phyloP scores from a whole-genome alignment of 2,329 filamentous ascomycete species.

The Monascus ruber region DNA sequence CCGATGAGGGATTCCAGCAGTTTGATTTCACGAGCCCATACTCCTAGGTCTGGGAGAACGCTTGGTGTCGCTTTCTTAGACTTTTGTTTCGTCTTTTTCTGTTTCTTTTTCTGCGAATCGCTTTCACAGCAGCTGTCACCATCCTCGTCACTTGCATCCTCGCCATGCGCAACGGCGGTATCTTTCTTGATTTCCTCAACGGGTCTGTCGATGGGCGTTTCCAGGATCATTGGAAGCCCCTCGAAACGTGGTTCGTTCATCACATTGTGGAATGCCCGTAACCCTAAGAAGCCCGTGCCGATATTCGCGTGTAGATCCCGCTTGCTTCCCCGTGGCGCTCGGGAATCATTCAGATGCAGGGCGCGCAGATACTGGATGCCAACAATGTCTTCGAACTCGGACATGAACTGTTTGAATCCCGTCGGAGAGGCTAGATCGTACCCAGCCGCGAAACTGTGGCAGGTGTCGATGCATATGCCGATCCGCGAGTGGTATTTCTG shows the following conservation, averaged over 20 bases:
- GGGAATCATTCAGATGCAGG: constrained; percentile 90
- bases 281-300: constrained; percentile 82
- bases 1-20: constrained; percentile 78
- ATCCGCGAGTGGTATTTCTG: constrained; percentile 68
- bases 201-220: constrained; percentile 79
- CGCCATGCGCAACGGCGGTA: constrained; percentile 3
- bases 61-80: constrained; percentile 21
- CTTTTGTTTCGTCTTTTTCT: constrained; percentile 12
- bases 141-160: constrained; percentile 7
- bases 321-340: constrained; percentile 70
- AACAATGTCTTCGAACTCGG: constrained; percentile 64
- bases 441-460: constrained; percentile 87
- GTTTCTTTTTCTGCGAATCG: constrained; percentile 13
- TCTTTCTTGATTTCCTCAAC: constrained; percentile 22
- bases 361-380: constrained; percentile 72
- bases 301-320: constrained; percentile 94
- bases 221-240: constrained; percentile 78
- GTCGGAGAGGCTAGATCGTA: constrained; percentile 74
- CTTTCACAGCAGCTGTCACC: constrained; percentile 4
- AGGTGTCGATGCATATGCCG: constrained; percentile 93
- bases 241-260: constrained; percentile 72
- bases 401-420: constrained; percentile 61
- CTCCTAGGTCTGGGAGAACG: constrained; percentile 60
- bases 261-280: constrained; percentile 80
- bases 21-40: constrained; percentile 94